Percentiles rank a stretch among this genome's conserved stretches.
These are phyloP conservation scores for Agrostemma githago DNA, from an alignment of 148 eudicot genomes.

Conservation along the genomic window DNA sequence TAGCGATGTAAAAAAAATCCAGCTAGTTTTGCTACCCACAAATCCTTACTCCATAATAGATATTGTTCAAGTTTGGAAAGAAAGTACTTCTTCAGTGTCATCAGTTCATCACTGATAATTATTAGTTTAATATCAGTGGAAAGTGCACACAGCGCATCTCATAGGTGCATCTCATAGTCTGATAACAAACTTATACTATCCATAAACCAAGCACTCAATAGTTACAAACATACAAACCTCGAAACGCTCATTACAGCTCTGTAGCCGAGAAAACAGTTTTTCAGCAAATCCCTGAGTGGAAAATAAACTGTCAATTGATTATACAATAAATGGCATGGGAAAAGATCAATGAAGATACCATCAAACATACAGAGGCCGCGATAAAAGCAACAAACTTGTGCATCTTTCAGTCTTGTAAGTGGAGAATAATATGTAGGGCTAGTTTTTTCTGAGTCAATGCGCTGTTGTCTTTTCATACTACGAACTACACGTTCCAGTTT, in stretches of 20 bases:
- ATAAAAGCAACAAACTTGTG: constrained; percentile 55
- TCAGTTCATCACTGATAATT: too few relatives aligned
- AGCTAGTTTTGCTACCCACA: not conserved
- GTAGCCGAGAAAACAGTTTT: constrained; percentile 77
- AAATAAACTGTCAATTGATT: constrained; percentile 15
- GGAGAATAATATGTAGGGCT: constrained; percentile 79
- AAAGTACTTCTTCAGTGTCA: too few relatives aligned
- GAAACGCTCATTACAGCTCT: constrained; percentile 77
- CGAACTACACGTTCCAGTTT: constrained; percentile 82
- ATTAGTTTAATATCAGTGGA: not conserved
- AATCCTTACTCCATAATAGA: not conserved
- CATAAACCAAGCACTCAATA: constrained; percentile 4
- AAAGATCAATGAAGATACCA: not conserved
- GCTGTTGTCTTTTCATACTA: constrained; percentile 88
- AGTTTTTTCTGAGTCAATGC: constrained; percentile 52
- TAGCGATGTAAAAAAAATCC: not conserved
- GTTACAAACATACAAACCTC: constrained; percentile 46
- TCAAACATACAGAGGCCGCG: not conserved
- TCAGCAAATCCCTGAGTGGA: constrained; percentile 76
- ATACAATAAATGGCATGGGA: not conserved
- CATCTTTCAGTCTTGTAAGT: constrained; percentile 76
- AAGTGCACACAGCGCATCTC: not conserved
- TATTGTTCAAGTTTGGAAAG: not conserved
- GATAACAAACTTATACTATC: too few relatives aligned
- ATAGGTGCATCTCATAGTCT: not conserved